These are phyloP conservation scores for Saitozyma podzolica DNA, from an alignment of 768 basidiomycete genomes.

Conservation along the genomic window DNA sequence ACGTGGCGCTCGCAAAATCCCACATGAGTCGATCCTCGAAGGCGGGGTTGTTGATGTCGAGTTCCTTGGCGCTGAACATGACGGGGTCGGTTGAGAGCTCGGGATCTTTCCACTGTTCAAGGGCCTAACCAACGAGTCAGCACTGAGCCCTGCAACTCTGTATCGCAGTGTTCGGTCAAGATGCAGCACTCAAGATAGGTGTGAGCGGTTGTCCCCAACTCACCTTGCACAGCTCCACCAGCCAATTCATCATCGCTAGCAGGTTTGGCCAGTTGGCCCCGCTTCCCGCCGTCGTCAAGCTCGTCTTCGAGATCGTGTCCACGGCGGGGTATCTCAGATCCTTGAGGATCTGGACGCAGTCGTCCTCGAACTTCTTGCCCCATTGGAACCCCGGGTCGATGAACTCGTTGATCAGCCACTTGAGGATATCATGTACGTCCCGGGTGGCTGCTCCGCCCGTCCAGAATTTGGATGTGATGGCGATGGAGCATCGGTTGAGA, in stretches of 20 bases:
- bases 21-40: slow-evolving; percentile 43
- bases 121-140: slow-evolving; percentile 31
- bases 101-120: slow-evolving; percentile 47
- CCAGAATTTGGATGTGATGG: slow-evolving; percentile 65
- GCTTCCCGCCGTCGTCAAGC: slow-evolving; percentile 81
- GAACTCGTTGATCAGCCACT: slow-evolving; percentile 64
- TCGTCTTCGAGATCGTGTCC: slow-evolving; percentile 76
- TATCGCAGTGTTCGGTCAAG: neutral
- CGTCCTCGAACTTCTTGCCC: slow-evolving; percentile 71
- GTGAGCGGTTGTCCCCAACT: neutral
- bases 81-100: slow-evolving; percentile 47
- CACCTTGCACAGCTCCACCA: slow-evolving; percentile 82
- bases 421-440: slow-evolving; percentile 82
- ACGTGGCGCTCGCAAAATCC: slow-evolving; percentile 40
- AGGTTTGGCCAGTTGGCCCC: slow-evolving; percentile 90
- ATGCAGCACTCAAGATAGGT: too few relatives aligned
- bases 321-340: slow-evolving; percentile 78
- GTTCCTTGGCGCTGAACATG: slow-evolving; percentile 30
- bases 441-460: slow-evolving; percentile 72
- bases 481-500: slow-evolving; percentile 36
- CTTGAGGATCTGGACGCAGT: slow-evolving; percentile 73
- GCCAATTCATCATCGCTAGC: slow-evolving; percentile 87
- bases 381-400: slow-evolving; percentile 64
- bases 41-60: slow-evolving; percentile 42
- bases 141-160: neutral